phyloP scores from a whole-genome alignment of 768 basidiomycete species.

The Rhodotorula diobovata region DNA sequence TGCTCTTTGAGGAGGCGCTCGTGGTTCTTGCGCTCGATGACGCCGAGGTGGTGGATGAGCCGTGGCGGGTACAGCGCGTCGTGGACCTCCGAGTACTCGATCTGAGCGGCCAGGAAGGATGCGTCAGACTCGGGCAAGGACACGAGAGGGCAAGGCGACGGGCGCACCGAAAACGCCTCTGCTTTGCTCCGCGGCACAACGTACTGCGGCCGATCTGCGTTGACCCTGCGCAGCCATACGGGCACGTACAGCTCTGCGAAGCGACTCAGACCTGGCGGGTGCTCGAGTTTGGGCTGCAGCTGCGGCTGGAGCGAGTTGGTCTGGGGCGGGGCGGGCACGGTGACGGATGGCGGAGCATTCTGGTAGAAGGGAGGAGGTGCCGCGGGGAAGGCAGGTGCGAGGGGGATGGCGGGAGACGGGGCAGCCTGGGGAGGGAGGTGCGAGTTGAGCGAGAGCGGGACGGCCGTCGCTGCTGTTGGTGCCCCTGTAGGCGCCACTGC shows the following conservation, averaged over 20 bases:
- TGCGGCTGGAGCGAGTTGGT: neutral
- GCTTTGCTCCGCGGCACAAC: neutral
- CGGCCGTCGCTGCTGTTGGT: neutral
- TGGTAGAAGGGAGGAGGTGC: neutral
- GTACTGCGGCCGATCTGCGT: slow-evolving; percentile 1
- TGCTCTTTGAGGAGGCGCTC: neutral
- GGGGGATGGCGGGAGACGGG: neutral
- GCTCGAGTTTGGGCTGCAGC: neutral
- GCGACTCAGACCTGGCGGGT: slow-evolving; percentile 4
- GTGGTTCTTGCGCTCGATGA: neutral
- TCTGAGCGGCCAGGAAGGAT: neutral
- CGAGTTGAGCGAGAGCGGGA: neutral
- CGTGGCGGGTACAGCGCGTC: slow-evolving; percentile 11
- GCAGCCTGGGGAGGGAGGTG: neutral
- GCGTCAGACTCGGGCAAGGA: too few species aligned
- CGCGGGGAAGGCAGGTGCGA: neutral
- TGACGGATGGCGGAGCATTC: neutral
- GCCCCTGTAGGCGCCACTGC: neutral
- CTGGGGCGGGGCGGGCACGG: neutral
- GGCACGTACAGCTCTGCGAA: slow-evolving; percentile 24
- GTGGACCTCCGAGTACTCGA: neutral
- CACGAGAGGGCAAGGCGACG: neutral
- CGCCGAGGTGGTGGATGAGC: neutral
- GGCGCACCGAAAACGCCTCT: neutral
- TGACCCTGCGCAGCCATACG: slow-evolving; percentile 19